These are phyloP conservation scores for Solioccasus polychromus DNA, from an alignment of 768 basidiomycete species.

Conservation along the genomic window DNA sequence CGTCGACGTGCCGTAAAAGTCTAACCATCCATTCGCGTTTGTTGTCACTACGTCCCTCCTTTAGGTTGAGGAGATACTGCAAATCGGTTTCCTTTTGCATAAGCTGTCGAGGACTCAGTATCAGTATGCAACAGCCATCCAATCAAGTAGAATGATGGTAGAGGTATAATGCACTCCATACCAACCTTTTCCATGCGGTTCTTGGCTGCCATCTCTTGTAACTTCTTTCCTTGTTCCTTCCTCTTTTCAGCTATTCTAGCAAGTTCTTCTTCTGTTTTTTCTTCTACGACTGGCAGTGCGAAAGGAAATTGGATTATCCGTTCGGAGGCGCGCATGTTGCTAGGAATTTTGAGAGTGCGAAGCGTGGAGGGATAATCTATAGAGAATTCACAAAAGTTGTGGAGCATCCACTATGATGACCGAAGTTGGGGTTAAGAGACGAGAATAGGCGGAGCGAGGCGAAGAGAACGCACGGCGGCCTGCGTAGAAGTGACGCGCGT, in stretches of 20 bases:
- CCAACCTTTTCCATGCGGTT: conserved; percentile 80
- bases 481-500: conserved; percentile 76
- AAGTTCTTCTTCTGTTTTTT: conserved; percentile 91
- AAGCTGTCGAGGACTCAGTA: conserved; percentile 41
- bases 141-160: no score
- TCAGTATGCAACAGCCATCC: not conserved
- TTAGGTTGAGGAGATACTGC: conserved; percentile 58
- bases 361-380: conserved; percentile 71
- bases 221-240: conserved; percentile 79
- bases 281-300: conserved; percentile 54
- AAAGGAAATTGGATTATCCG: conserved; percentile 90
- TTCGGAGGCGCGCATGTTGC: conserved; percentile 58
- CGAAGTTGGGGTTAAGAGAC: not conserved
- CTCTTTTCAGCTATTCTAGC: conserved; percentile 72
- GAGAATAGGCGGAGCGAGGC: not conserved
- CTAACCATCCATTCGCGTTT: conserved; percentile 77
- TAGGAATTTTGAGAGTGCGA: conserved; percentile 64
- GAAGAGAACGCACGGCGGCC: conserved; percentile 57
- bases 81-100: conserved; percentile 75
- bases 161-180: not conserved
- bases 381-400: conserved; percentile 81
- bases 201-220: conserved; percentile 90
- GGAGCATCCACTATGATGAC: conserved; percentile 79
- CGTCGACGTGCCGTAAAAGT: conserved; percentile 3
- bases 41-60: conserved; percentile 55